phyloP scores from a whole-genome alignment of 2,329 filamentous ascomycete genomes.

The Alternaria gaisen region DNA sequence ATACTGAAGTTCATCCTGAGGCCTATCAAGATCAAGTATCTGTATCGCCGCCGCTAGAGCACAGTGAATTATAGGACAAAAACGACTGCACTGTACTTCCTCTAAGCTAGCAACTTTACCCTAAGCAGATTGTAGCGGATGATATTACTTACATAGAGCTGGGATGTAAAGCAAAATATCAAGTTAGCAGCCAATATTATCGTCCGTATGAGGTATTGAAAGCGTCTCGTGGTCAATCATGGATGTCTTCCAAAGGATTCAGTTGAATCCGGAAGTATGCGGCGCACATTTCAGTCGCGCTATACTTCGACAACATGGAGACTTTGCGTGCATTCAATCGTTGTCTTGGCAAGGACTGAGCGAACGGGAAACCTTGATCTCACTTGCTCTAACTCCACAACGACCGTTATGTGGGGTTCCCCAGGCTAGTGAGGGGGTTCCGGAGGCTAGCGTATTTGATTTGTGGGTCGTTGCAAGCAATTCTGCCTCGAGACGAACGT shows the following conservation, averaged over 20 bases:
- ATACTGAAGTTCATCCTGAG: neutral
- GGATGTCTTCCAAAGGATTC: neutral
- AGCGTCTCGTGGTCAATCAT: neutral
- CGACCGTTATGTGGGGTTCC: neutral
- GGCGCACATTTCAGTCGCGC: neutral
- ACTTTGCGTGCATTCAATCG: neutral
- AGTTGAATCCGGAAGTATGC: neutral
- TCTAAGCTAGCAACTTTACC: neutral
- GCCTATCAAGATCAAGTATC: neutral
- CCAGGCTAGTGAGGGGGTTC: constrained; percentile 1
- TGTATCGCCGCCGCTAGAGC: neutral
- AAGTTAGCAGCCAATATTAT: neutral
- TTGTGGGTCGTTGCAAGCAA: constrained; percentile 6
- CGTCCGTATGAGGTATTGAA: neutral
- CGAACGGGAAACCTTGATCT: neutral
- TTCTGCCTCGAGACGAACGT: constrained; percentile 3
- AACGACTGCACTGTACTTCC: neutral
- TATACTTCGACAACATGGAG: neutral
- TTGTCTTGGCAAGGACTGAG: neutral
- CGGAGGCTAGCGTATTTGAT: neutral
- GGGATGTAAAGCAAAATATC: neutral
- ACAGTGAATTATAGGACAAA: neutral
- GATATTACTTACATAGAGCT: neutral
- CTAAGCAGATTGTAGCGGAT: neutral
- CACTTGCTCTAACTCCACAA: neutral